phyloP scores from a whole-genome alignment of 2,329 filamentous ascomycete species.

The Calonectria leucothoes region DNA sequence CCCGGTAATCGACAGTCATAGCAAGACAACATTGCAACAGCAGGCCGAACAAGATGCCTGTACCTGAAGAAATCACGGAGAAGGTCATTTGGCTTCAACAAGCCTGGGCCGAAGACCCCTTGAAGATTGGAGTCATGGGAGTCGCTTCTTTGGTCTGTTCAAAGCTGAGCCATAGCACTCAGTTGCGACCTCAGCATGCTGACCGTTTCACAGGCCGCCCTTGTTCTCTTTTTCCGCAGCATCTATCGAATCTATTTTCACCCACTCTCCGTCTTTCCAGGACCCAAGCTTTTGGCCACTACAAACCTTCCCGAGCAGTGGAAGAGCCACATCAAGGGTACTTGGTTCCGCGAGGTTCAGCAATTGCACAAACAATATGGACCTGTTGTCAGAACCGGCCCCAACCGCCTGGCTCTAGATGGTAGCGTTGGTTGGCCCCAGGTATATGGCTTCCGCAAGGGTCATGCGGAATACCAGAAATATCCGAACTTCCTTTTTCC shows the following conservation, averaged over 20 bases:
- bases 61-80: not conserved
- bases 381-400: not conserved
- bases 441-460: not conserved
- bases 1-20: not conserved
- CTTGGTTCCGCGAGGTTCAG: not conserved
- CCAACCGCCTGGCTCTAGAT: not conserved
- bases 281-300: not conserved
- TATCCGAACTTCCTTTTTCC: not conserved
- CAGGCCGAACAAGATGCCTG: not conserved
- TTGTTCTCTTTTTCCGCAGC: not conserved
- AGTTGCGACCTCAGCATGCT: not conserved
- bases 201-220: not conserved
- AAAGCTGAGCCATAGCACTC: not conserved
- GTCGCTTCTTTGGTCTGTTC: not conserved
- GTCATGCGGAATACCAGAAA: not conserved
- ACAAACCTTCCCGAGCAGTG: not conserved
- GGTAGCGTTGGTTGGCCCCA: not conserved
- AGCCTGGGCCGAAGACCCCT: not conserved
- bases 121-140: not conserved
- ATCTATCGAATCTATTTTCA: not conserved
- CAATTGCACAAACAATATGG: not conserved
- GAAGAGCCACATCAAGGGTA: not conserved
- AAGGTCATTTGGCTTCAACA: not conserved
- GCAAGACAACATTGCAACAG: not conserved
- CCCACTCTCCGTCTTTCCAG: not conserved